phyloP scores from a whole-genome alignment of 495 filamentous ascomycete genomes.

The Penicillium mononematosum region DNA sequence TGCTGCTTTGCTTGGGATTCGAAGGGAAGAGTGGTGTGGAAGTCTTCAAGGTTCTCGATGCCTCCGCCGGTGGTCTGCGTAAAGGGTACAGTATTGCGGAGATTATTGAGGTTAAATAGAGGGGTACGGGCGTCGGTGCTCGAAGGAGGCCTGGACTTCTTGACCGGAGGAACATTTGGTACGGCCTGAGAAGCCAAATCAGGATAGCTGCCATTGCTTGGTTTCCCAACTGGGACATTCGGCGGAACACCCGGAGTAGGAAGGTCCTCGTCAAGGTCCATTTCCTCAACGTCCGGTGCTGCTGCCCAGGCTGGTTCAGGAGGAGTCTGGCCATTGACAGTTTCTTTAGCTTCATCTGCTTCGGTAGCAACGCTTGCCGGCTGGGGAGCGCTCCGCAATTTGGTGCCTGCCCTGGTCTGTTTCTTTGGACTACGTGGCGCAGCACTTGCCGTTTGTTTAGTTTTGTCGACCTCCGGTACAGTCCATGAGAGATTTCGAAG shows the following conservation, averaged over 20 bases:
- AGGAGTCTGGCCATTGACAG: conserved; percentile 23
- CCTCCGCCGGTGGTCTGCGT: conserved; percentile 49
- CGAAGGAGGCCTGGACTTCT: conserved; percentile 29
- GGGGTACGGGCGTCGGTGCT: conserved; percentile 41
- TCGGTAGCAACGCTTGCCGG: conserved; percentile 42
- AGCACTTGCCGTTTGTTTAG: conserved; percentile 27
- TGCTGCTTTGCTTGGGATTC: conserved; percentile 54
- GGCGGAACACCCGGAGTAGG: conserved; percentile 18
- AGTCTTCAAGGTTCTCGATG: conserved; percentile 63
- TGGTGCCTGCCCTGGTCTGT: conserved; percentile 25
- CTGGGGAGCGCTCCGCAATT: conserved; percentile 32
- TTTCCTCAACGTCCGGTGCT: conserved; percentile 35
- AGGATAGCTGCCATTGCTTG: conserved; percentile 16
- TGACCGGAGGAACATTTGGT: conserved; percentile 20
- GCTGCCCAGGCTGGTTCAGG: conserved; percentile 14
- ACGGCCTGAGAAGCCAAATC: conserved; percentile 21
- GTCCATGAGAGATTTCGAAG: conserved; percentile 59
- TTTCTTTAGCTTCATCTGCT: conserved; percentile 42
- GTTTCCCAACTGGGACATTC: conserved; percentile 1
- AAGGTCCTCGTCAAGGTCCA: conserved; percentile 51
- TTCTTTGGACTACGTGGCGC: conserved; percentile 43
- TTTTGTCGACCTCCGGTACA: conserved; percentile 37
- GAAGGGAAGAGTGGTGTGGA: conserved; percentile 70
- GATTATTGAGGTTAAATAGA: conserved; percentile 57
- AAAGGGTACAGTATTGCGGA: conserved; percentile 68